These are phyloP conservation scores for Phialemoniopsis sp. DNA, from an alignment of 2,329 filamentous ascomycete species.

Conservation along the genomic window DNA sequence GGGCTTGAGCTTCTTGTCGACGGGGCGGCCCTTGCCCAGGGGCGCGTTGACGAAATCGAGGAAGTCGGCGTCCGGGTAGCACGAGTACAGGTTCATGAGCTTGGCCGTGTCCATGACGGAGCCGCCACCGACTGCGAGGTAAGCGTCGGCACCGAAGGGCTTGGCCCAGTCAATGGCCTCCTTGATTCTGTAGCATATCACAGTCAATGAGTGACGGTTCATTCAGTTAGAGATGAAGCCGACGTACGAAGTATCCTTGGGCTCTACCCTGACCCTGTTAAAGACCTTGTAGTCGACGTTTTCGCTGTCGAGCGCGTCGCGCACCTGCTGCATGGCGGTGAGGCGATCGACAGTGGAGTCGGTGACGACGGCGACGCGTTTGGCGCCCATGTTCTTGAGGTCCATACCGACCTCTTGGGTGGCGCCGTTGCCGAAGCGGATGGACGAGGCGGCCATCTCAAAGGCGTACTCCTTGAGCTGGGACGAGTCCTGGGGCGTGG, in stretches of 20 bases:
- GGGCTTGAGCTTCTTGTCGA: conserved; percentile 66
- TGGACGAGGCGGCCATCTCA: conserved; percentile 94
- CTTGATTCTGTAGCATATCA: conserved; percentile 56
- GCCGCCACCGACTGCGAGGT: conserved; percentile 86
- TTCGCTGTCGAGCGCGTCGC: conserved; percentile 73
- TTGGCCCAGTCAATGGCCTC: conserved; percentile 87
- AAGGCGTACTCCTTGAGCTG: conserved; percentile 95
- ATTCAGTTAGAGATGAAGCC: no score
- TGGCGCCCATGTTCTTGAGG: conserved; percentile 82
- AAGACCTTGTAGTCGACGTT: conserved; percentile 79
- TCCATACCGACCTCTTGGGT: conserved; percentile 99
- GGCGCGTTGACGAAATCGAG: conserved; percentile 98
- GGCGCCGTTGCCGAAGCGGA: conserved; percentile 87
- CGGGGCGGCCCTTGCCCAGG: conserved; percentile 76
- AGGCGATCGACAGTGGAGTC: conserved; percentile 78
- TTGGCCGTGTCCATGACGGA: conserved; percentile 98
- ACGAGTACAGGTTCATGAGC: conserved; percentile 94
- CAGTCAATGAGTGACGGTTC: no score
- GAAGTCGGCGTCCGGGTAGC: conserved; percentile 88
- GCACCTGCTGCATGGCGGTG: conserved; percentile 84
- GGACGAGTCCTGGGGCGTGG: conserved; percentile 69
- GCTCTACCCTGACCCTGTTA: conserved; percentile 78
- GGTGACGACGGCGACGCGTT: conserved; percentile 88
- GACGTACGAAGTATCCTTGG: conserved; percentile 84
- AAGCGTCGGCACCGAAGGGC: conserved; percentile 77